Evolutionary conservation across 1,284 basidiomycete genomes (phyloP).

Genomic region (Cryptococcus sp.): DNA sequence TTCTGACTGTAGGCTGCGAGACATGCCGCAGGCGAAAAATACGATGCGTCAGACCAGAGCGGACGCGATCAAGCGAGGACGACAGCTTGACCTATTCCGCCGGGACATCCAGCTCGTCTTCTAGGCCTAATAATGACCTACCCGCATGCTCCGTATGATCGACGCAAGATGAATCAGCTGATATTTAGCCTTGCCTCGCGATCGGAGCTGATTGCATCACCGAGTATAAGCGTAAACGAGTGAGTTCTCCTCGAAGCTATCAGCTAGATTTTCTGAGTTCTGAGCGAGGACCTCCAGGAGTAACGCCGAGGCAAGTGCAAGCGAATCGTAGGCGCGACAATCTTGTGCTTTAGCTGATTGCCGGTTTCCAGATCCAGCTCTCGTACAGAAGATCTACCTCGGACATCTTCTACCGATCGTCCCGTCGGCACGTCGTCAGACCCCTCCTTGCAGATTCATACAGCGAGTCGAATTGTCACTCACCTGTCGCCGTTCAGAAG

Average conservation of each 20-base stretch:
- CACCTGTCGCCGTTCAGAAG: neutral
- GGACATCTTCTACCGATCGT: neutral
- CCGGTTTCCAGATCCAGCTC: neutral
- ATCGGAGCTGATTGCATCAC: slow-evolving; percentile 5
- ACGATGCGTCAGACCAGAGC: neutral
- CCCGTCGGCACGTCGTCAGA: neutral
- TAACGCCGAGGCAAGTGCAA: too few relatives aligned
- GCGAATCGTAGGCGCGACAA: too few relatives aligned
- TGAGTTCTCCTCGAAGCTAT: neutral
- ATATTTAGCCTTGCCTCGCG: slow-evolving; percentile 3
- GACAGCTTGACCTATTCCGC: neutral
- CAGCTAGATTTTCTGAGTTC: neutral
- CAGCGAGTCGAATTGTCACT: neutral
- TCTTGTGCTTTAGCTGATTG: neutral
- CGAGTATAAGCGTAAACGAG: slow-evolving; percentile 4
- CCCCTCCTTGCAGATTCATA: neutral
- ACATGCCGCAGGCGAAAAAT: neutral
- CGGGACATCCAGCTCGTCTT: neutral
- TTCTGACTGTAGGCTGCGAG: neutral
- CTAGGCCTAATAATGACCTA: neutral
- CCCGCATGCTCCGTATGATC: slow-evolving; percentile 4
- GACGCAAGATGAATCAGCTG: neutral
- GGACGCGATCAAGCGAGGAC: too few relatives aligned
- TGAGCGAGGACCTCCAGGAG: slow-evolving; percentile 8
- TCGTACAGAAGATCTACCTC: neutral